Conservation (phyloP, 2,329 filamentous ascomycete genomes). For the Basipetospora chlamydospora region DNA sequence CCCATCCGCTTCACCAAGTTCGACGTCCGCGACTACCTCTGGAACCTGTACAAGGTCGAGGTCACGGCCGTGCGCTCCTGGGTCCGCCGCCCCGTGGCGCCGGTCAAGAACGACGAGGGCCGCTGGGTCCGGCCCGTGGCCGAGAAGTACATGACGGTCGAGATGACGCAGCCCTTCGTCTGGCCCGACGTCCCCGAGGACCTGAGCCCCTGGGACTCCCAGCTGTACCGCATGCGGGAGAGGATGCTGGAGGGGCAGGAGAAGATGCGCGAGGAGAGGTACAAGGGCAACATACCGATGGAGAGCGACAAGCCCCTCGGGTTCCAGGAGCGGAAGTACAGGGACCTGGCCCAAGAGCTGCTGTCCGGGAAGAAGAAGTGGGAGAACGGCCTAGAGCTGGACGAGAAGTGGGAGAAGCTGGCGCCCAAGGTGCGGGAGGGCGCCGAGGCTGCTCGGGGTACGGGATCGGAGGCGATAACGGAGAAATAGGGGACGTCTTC, state of each 20-base stretch:
- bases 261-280: conserved; percentile 12
- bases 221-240: conserved; percentile 38
- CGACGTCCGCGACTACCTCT: conserved; percentile 89
- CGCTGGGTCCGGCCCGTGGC: conserved; percentile 47
- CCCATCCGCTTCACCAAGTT: conserved; percentile 91
- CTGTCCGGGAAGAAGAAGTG: conserved; percentile 47
- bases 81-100: conserved; percentile 17
- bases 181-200: conserved; percentile 62
- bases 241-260: conserved; percentile 25
- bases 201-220: conserved; percentile 48
- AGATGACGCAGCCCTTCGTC: conserved; percentile 74
- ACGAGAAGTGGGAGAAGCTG: conserved; percentile 28
- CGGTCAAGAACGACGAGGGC: conserved; percentile 36
- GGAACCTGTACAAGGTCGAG: conserved; percentile 67
- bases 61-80: conserved; percentile 62
- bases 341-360: conserved; percentile 44
- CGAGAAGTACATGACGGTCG: conserved; percentile 88
- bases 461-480: conserved; percentile 9
- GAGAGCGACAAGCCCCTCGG: conserved; percentile 26
- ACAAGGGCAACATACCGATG: conserved; percentile 16
- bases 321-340: conserved; percentile 22
- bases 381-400: conserved; percentile 31
- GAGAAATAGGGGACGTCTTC: conserved; percentile 5
- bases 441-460: conserved; percentile 10
- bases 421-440: conserved; percentile 14